Evolutionary conservation across 2,329 filamentous ascomycete species (phyloP).

Genomic region (Monosporascus sp.): DNA sequence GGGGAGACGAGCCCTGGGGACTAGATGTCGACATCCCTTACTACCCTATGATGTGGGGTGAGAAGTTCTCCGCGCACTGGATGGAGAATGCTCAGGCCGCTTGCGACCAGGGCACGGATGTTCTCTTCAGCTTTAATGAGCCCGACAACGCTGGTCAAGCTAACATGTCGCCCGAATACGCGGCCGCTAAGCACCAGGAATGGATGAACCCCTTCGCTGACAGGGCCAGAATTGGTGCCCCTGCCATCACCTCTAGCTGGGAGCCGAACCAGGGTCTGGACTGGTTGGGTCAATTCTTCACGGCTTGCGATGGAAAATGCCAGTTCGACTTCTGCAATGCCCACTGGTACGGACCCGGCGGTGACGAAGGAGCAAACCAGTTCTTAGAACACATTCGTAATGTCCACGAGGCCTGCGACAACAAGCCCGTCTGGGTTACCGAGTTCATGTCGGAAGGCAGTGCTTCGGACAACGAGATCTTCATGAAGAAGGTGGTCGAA

Average conservation of each 20-base stretch:
- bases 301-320: constrained; percentile 46
- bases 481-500: constrained; percentile 45
- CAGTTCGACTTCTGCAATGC: constrained; percentile 54
- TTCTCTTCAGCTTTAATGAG: constrained; percentile 68
- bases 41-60: constrained; percentile 61
- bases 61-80: constrained; percentile 46
- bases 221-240: constrained; percentile 50
- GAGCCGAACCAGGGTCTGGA: constrained; percentile 43
- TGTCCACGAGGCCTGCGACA: constrained; percentile 40
- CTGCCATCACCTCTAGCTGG: constrained; percentile 58
- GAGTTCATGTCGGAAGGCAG: constrained; percentile 55
- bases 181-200: constrained; percentile 48
- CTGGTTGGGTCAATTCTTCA: constrained; percentile 51
- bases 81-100: constrained; percentile 41
- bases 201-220: constrained; percentile 51
- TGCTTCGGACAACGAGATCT: constrained; percentile 32
- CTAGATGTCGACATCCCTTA: constrained; percentile 44
- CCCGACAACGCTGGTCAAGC: constrained; percentile 57
- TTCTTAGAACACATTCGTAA: constrained; percentile 51
- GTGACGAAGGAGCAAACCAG: constrained; percentile 33
- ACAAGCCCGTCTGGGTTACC: constrained; percentile 55
- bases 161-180: constrained; percentile 47
- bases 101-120: constrained; percentile 47
- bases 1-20: constrained; percentile 23
- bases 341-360: constrained; percentile 57